Base-by-base conservation (phyloP, 495 filamentous ascomycete genomes). In the Terfezia boudieri region DNA sequence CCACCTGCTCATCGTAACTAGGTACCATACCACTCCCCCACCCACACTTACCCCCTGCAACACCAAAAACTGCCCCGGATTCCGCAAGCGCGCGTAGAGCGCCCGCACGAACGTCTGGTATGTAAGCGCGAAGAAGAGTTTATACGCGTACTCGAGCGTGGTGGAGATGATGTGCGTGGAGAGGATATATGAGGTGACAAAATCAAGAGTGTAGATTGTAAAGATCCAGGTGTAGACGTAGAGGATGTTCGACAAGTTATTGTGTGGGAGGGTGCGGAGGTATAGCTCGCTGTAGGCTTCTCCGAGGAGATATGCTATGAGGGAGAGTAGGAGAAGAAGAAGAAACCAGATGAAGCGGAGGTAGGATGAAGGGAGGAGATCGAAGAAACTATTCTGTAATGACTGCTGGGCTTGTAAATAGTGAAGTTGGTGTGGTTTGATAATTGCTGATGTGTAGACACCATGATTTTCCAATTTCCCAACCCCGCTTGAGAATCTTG, bases 41-140 rank as follows among this genome's bases (percentile, higher is more conserved):
- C 76, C 71, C 56, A 71, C 66, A 7, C 71, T 68, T 1, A 73
- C 76, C 2, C 74, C 59, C 59, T 81, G 77, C 14, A 81, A 70
- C 56, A 71, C 67, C 52, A 76, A 70, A 66, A 81, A 81, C 61
- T 80, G 76, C 17, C 63, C 60, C 4, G 76, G 77, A 10, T 70
- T 73, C 26, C 77, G 74, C 16, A 81, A 70, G 11, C 77, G 73
- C 12, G 77, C 77, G 59, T 80, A 81, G n/a, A 81, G 58, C 7
- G 77, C 77, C 32, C 77, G 75, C n/a, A 81, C 77, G 65, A 80
- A 81, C 2, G 77, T 81, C 66, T 81, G 77, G 67, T 81, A 81
- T 2, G 77, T 81, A 16, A 79, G 63, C 63, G 73, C 72, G 64
- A 79, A 81, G 63, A 79, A 81, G 50, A 80, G 70, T 58, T 81